Base-by-base conservation (phyloP, 2,329 filamentous ascomycete genomes). In the Epichloe sp. region DNA sequence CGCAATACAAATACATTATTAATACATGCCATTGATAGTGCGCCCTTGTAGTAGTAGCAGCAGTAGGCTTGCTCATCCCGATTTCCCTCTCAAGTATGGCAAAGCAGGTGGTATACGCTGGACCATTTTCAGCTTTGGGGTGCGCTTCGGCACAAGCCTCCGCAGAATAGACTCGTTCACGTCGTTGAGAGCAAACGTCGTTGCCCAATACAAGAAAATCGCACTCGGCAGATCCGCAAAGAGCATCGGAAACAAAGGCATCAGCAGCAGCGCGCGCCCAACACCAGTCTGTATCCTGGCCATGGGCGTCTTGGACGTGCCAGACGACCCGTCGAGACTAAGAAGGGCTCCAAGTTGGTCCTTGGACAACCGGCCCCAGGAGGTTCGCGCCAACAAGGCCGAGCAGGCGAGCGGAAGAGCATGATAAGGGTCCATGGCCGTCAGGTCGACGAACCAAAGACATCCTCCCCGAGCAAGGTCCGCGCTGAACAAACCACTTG, bases 391-490 rank as follows among this genome's bases (percentile, higher is more conserved):
- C 19, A 70, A 51, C 10, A 65, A 53, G 0, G 54, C 55, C 1
- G 63, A 62, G 51, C 64, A 69, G 38, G 67, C 52, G 8, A 66
- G 26, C 3, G 78, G 76, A 0, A 80, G 68, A 31, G 71, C 61
- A 51, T 70, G 66, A 51, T 71, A 72, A 1, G 78, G 76, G 53
- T 81, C 78, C 35, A 72, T 64, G 34, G 60, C 71, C 6, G 72
- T 73, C 23, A 81, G 68, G 55, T 81, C 73, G 2, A 69, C 65
- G 57, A 80, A 79, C 77, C 78, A 80, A 15, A 80, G 65, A 41
- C 68, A 70, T 26, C 78, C 77, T 5, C 74, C 77, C 0, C 71
- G 66, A 1, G 66, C 58, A n/a, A 81, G 58, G 1, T 68, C 66
- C 3, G 68, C 62, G 43, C 75, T 62, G 38, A 64, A 56, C 50